A percentile compares a stretch with the other conserved stretches of the same genome.
These are phyloP conservation scores for Camellia lanceoleosa DNA, from an alignment of 148 eudicot genomes.

Conservation along the genomic window DNA sequence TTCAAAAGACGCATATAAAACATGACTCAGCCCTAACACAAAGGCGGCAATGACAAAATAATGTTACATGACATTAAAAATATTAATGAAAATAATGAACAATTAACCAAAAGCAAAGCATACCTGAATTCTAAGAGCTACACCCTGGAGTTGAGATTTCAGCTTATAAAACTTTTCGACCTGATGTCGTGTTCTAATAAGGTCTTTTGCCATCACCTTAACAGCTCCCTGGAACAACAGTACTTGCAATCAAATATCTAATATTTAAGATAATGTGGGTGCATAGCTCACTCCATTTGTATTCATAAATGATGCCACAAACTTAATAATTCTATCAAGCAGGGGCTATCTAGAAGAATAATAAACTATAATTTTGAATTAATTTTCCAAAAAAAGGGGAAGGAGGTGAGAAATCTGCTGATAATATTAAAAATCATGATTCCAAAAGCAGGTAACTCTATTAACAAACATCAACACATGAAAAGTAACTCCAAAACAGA, in stretches of 20 bases:
- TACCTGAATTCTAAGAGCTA: constrained; percentile 94
- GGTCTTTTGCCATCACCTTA: constrained; percentile 96
- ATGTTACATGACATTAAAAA: background rate
- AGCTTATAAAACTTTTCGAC: constrained; percentile 94
- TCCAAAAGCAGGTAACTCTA: background rate
- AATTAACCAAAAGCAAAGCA: background rate
- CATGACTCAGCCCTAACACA: background rate
- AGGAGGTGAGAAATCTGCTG: background rate
- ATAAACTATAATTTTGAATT: background rate
- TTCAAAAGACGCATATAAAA: background rate
- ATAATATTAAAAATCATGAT: background rate
- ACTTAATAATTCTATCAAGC: background rate
- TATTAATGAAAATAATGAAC: background rate
- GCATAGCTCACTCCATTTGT: background rate
- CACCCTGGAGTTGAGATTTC: constrained; percentile 97
- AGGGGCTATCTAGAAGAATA: constrained; percentile 3
- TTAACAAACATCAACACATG: background rate
- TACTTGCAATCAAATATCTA: constrained; percentile 13
- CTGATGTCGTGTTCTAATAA: constrained; percentile 94
- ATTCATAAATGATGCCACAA: background rate
- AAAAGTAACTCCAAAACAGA: background rate
- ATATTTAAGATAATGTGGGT: background rate
- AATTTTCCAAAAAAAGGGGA: background rate
- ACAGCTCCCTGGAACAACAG: constrained; percentile 78
- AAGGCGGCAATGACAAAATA: background rate